Conservation (phyloP, 495 filamentous ascomycete species). For the Aspergillus haitiensis region DNA sequence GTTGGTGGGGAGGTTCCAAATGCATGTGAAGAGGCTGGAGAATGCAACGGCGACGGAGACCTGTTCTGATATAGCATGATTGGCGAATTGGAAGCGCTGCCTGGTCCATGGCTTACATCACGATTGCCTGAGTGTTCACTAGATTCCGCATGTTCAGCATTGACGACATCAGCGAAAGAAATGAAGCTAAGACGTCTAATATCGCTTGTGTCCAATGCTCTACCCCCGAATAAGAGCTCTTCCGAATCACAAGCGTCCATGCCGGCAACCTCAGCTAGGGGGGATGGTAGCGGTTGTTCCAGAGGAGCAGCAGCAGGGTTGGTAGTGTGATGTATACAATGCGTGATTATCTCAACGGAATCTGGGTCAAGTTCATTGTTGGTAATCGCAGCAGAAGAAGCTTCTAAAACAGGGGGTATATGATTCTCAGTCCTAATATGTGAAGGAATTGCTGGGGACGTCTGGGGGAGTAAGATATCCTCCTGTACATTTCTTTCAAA, state of each 20-base stretch:
- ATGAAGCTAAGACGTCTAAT: slow-evolving; percentile 17
- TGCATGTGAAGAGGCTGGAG: slow-evolving; percentile 15
- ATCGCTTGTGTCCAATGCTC: slow-evolving; percentile 3
- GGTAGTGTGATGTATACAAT: slow-evolving; percentile 14
- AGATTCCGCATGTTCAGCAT: slow-evolving; percentile 19
- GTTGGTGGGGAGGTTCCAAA: slow-evolving; percentile 19
- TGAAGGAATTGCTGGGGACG: slow-evolving; percentile 17
- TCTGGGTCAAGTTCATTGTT: slow-evolving; percentile 15
- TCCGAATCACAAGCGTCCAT: slow-evolving; percentile 6
- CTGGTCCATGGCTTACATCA: not conserved
- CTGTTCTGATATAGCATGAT: slow-evolving; percentile 5
- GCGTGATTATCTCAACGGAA: slow-evolving; percentile 17
- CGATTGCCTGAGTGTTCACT: not conserved
- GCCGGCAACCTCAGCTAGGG: not conserved
- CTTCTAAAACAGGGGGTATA: slow-evolving; percentile 18
- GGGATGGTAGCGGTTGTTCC: not conserved
- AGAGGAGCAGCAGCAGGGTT: not conserved
- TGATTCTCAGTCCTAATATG: slow-evolving; percentile 22
- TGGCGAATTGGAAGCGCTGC: not conserved
- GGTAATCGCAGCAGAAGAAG: slow-evolving; percentile 18
- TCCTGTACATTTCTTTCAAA: slow-evolving; percentile 21
- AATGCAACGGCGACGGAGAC: slow-evolving; percentile 14
- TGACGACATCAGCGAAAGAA: slow-evolving; percentile 19
- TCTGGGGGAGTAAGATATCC: slow-evolving; percentile 17
- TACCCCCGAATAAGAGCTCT: not conserved